Evolutionary conservation across 768 basidiomycete genomes (phyloP).

Genomic region (Cystobasidium tubakii): DNA sequence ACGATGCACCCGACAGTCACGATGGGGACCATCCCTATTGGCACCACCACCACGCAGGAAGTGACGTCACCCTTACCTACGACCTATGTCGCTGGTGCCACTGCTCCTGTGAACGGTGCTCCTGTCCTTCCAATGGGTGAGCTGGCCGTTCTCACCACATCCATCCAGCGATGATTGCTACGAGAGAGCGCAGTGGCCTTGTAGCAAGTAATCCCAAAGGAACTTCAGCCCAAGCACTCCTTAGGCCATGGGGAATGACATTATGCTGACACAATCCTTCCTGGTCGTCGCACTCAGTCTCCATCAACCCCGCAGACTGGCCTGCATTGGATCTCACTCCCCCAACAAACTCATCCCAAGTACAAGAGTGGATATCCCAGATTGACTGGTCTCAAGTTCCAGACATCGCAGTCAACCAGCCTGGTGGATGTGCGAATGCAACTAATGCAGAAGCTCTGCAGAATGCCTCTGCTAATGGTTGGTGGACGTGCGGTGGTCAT

Average conservation of each 20-base stretch:
- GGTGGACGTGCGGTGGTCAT: constrained; percentile 84
- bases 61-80: constrained; percentile 55
- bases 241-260: no score
- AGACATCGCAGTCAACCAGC: constrained; percentile 57
- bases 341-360: constrained; percentile 60
- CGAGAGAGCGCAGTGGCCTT: no score
- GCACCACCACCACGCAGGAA: constrained; percentile 46
- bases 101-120: constrained; percentile 61
- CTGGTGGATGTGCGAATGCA: constrained; percentile 66
- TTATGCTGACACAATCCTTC: background rate
- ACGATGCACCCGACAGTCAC: background rate
- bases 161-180: no score
- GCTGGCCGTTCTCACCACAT: no score
- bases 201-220: no score
- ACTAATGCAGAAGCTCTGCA: constrained; percentile 51
- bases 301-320: constrained; percentile 56
- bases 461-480: constrained; percentile 63
- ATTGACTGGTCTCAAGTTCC: constrained; percentile 64
- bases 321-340: constrained; percentile 61
- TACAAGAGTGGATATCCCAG: constrained; percentile 70
- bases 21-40: constrained; percentile 32
- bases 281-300: constrained; percentile 36
- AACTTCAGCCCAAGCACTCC: no score
- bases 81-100: constrained; percentile 60
- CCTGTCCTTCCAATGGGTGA: constrained; percentile 59